phyloP scores from a whole-genome alignment of 768 basidiomycete species.

The Phanerodontia chrysosporium region DNA sequence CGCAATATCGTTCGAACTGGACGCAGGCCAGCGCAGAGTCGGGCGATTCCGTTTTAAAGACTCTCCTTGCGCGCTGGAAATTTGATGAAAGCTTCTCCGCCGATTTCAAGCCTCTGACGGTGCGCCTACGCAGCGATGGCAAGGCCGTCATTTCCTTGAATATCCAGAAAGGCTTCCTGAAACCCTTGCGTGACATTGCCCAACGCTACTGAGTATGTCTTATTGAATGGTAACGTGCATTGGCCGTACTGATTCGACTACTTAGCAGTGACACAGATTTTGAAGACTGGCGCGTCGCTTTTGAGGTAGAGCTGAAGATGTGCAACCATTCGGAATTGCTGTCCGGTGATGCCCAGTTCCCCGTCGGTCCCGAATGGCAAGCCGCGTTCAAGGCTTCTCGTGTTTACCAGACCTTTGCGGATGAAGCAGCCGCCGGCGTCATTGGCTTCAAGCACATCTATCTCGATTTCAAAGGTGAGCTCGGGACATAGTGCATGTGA shows the following conservation, averaged over 20 bases:
- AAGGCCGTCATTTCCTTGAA: constrained; percentile 20
- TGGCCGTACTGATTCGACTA: background rate
- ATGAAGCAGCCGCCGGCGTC: constrained; percentile 7
- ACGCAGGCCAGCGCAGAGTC: background rate
- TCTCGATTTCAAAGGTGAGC: constrained; percentile 21
- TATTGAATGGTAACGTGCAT: background rate
- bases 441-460: constrained; percentile 20
- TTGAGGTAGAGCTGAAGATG: constrained; percentile 23
- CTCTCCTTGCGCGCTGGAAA: constrained; percentile 11
- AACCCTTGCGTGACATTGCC: constrained; percentile 5
- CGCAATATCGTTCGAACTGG: constrained; percentile 16
- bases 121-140: constrained; percentile 19
- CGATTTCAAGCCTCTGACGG: constrained; percentile 17
- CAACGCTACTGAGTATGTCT: constrained; percentile 9
- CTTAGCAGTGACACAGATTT: constrained; percentile 4
- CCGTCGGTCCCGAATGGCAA: background rate
- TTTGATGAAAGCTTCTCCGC: constrained; percentile 17
- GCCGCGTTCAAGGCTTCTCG: constrained; percentile 4
- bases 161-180: constrained; percentile 12
- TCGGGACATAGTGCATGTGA: too few relatives aligned
- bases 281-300: constrained; percentile 17
- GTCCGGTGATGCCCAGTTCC: background rate
- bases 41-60: too few relatives aligned
- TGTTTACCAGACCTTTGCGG: constrained; percentile 14
- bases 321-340: constrained; percentile 6